phyloP scores from a whole-genome alignment of 1,139 yeast species.

The Meyerozyma athensensis region DNA sequence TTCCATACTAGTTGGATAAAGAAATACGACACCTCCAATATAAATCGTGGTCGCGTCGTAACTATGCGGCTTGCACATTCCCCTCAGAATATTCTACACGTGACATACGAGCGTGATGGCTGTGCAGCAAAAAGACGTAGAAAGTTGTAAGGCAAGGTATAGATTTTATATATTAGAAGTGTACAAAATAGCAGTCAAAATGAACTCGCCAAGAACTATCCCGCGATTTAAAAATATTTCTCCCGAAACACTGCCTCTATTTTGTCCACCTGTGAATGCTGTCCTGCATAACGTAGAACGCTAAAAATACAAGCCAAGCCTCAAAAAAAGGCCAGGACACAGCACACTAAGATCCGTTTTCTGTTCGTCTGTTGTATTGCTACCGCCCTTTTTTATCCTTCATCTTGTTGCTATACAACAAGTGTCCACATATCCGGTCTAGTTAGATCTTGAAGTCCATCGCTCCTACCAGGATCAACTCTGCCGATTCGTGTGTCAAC shows the following conservation, averaged over 20 bases:
- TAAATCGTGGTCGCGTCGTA: no score
- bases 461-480: background rate
- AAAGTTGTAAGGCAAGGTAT: no score
- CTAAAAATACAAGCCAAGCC: conserved; percentile 2
- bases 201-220: no score
- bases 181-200: no score
- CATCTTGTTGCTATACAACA: background rate
- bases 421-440: background rate
- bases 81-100: background rate
- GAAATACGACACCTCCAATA: no score
- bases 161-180: no score
- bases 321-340: background rate
- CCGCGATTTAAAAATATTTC: no score
- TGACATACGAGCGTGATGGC: background rate
- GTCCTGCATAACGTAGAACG: background rate
- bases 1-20: conserved; percentile 73
- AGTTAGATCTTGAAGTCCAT: background rate
- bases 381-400: background rate
- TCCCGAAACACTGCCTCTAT: background rate
- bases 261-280: background rate
- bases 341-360: background rate
- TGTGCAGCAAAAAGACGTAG: no score
- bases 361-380: no score
- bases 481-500: no score
- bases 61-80: conserved; percentile 2